A percentile compares a stretch with the other conserved stretches of the same genome.
Evolutionary conservation across 371 early-diverging fungal genomes (phyloP).

Genomic region (Mortierella sp.): DNA sequence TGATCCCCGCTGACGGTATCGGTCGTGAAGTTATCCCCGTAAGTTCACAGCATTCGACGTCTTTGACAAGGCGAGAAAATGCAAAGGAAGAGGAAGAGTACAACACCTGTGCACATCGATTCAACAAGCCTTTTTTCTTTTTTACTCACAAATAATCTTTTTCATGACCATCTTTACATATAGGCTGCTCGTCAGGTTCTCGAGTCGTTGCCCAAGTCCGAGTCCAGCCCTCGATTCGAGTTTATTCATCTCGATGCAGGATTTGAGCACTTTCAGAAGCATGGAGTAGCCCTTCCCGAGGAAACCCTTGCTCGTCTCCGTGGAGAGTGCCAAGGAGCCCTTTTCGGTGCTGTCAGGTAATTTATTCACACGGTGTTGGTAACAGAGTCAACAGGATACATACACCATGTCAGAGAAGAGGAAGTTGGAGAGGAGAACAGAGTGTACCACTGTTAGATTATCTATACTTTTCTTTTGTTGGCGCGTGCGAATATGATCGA

Average conservation of each 20-base stretch:
- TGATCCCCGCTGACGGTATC: slow-evolving; percentile 97
- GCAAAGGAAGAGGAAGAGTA: no score
- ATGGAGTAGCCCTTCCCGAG: slow-evolving; percentile 91
- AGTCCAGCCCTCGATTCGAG: slow-evolving; percentile 72
- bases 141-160: slow-evolving; percentile 5
- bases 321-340: slow-evolving; percentile 90
- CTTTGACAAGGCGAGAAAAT: no score
- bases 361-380: background rate
- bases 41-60: slow-evolving; percentile 6
- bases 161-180: background rate
- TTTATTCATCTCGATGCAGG: slow-evolving; percentile 94
- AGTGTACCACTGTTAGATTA: background rate
- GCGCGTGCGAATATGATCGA: slow-evolving; percentile 4
- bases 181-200: slow-evolving; percentile 93
- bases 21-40: slow-evolving; percentile 93
- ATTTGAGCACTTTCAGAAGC: slow-evolving; percentile 94
- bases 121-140: slow-evolving; percentile 39
- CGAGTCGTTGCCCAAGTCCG: slow-evolving; percentile 72
- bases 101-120: background rate
- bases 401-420: background rate
- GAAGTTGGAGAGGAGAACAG: background rate
- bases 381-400: background rate
- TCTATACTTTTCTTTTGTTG: background rate
- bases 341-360: slow-evolving; percentile 96
- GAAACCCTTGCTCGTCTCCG: slow-evolving; percentile 85